Conservation (phyloP, 2,329 filamentous ascomycete genomes). For the Penicillium sp. region DNA sequence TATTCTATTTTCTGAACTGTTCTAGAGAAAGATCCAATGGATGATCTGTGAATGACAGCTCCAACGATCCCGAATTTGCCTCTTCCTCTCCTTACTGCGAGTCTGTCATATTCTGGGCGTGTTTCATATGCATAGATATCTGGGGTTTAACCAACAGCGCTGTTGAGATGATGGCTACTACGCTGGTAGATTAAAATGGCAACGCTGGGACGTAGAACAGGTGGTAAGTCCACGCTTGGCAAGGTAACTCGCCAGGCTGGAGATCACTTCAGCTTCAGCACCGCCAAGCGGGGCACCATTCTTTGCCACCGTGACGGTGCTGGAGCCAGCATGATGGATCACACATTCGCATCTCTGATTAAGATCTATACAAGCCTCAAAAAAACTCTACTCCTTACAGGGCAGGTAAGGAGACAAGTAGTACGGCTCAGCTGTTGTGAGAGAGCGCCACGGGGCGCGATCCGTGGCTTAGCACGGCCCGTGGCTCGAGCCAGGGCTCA, state of each 20-base stretch:
- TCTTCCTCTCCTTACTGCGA: slow-evolving; percentile 12
- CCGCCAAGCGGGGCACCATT: not conserved
- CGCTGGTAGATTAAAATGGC: not conserved
- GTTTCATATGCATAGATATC: slow-evolving; percentile 9
- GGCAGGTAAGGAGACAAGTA: slow-evolving; percentile 1
- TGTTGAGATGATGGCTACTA: not conserved
- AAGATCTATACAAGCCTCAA: not conserved
- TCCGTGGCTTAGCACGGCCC: slow-evolving; percentile 22
- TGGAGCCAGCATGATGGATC: not conserved
- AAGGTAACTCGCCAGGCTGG: not conserved
- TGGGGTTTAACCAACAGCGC: not conserved
- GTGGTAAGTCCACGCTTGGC: not conserved
- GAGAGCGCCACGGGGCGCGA: slow-evolving; percentile 14
- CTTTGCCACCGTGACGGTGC: not conserved
- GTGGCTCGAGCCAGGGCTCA: slow-evolving; percentile 13
- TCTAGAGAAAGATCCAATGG: slow-evolving; percentile 12
- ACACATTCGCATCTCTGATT: not conserved
- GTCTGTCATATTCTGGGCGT: slow-evolving; percentile 13
- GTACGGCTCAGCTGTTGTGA: slow-evolving; percentile 17
- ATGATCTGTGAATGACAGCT: slow-evolving; percentile 24
- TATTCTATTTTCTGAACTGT: slow-evolving; percentile 1
- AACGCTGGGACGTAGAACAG: not conserved
- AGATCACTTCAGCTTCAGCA: not conserved
- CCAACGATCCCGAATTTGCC: slow-evolving; percentile 3
- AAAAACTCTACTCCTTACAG: too few relatives aligned